These are phyloP conservation scores for Anthoceros angustus DNA, from an alignment of 225 moss, liverwort and hornwort genomes.

Conservation along the genomic window DNA sequence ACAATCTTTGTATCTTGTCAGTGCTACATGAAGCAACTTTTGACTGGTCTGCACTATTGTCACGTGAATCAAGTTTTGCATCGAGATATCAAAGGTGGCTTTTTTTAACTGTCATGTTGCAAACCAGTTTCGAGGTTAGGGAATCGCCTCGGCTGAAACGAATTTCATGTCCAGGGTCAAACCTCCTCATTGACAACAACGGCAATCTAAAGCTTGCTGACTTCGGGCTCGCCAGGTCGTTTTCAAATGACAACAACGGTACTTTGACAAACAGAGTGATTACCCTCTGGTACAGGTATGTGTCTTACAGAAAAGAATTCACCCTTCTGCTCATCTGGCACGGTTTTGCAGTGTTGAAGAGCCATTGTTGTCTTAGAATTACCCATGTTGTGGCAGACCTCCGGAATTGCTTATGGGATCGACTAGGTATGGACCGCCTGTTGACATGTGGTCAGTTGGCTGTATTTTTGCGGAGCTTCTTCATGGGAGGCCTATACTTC, in stretches of 20 bases:
- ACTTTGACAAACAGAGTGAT: conserved; percentile 83
- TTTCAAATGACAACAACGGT: conserved; percentile 39
- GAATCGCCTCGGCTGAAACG: neutral
- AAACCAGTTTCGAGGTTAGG: neutral
- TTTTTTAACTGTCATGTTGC: neutral
- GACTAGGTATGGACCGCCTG: conserved; percentile 80
- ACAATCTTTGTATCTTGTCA: conserved; percentile 18
- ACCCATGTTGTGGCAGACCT: conserved; percentile 29
- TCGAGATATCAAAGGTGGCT: conserved; percentile 62
- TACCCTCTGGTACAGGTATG: conserved; percentile 87
- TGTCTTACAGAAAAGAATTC: neutral
- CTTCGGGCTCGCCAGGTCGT: conserved; percentile 84
- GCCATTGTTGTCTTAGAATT: neutral
- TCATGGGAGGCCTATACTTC: conserved; percentile 84
- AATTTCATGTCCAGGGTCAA: conserved; percentile 43
- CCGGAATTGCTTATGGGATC: conserved; percentile 94
- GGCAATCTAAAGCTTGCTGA: conserved; percentile 88
- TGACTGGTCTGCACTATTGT: conserved; percentile 88
- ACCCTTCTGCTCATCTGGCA: neutral
- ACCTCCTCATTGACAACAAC: conserved; percentile 79
- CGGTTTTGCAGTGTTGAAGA: neutral
- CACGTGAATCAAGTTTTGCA: conserved; percentile 89
- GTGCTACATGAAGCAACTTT: conserved; percentile 94
- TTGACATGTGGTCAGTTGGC: conserved; percentile 99
- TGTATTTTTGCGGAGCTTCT: conserved; percentile 99